Conservation (phyloP, 805 yeast genomes). For the Saturnispora zaruensis region DNA sequence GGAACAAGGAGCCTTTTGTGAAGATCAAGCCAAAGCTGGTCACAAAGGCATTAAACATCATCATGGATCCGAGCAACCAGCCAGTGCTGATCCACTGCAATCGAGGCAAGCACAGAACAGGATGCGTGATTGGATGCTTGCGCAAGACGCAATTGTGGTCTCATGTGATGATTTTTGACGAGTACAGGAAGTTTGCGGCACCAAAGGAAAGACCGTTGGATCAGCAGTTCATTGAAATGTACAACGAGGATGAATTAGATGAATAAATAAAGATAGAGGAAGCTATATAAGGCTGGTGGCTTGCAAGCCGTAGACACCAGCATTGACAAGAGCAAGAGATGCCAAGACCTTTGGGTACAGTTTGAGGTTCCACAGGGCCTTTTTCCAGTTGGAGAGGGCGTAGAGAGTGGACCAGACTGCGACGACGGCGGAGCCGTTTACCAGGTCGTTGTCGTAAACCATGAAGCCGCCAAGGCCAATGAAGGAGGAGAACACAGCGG, state of each 20-base stretch:
- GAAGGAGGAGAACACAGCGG: conserved; percentile 50
- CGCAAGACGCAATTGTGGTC: conserved; percentile 89
- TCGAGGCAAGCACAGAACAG: conserved; percentile 94
- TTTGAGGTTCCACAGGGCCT: conserved; percentile 46
- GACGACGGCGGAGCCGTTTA: conserved; percentile 73
- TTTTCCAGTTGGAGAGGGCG: conserved; percentile 58
- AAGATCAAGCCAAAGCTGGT: conserved; percentile 58
- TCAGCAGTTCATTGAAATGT: conserved; percentile 90
- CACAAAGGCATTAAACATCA: conserved; percentile 72
- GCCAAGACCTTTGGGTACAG: conserved; percentile 55
- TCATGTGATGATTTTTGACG: conserved; percentile 88
- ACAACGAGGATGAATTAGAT: conserved; percentile 38
- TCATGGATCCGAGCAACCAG: conserved; percentile 77
- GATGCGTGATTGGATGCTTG: conserved; percentile 90
- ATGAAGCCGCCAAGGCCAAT: conserved; percentile 64
- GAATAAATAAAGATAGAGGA: background rate
- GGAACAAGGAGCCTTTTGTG: conserved; percentile 92
- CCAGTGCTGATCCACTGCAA: conserved; percentile 93
- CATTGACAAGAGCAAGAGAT: conserved; percentile 51
- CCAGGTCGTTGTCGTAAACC: conserved; percentile 65
- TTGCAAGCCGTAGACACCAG: conserved; percentile 43
- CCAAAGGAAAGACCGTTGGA: conserved; percentile 95
- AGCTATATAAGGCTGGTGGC: background rate
- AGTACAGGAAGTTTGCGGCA: conserved; percentile 85
- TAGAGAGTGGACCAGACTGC: conserved; percentile 78